Evolutionary conservation across 768 basidiomycete genomes (phyloP), one percentile per base, ranked within the genome.

Genomic region (Cyclocybe cylindracea): DNA sequence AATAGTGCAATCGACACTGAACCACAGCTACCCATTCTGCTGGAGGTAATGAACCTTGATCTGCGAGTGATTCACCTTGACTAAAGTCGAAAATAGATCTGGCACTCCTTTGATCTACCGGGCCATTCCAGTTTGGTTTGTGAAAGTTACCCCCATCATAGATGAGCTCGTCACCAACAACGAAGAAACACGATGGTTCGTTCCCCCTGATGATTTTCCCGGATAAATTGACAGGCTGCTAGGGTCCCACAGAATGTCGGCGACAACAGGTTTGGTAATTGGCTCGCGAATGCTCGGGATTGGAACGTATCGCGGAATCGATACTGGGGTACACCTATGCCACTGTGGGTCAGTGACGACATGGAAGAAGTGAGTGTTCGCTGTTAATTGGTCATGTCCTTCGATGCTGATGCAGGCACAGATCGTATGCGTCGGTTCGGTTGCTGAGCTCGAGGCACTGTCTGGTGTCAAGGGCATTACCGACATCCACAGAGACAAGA

Each of bases 261-360:
- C 5, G 95, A 98, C 53, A 84, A 87, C 58, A 81, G 96, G 33
- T 99, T 99, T 65, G 94, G 94, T 16, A 95, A 93, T 68, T 99
- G 97, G 97, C 78, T 99, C 45, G 87, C 89, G 43, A 98, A 96
- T 68, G 97, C 97, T n/a, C 83, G 95, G 16, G 97, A 99, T 65
- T 99, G 97, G 97, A 98, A 98, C 65, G 80, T 99, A 57, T 97
- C 95, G n/a, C 83, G 97, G 55, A 98, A 98, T 75, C 83, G 97
- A 43, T 99, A 98, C 68, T 99, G 95, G 95, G 97, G 96, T 33
- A 98, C 95, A 4, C 97, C 97, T 13, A 86, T 99, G 50, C 97
- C 97, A 9, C 74, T 99, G 34, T 99, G 97, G 97, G 92, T 78
- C 24, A 94, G 90, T 63, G 93, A 95, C 0, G 97, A 99, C 69